Percentiles rank a stretch among this genome's conserved stretches.
These are phyloP conservation scores for Termitomyces sp. DNA, from an alignment of 768 basidiomycete genomes.

Conservation along the genomic window DNA sequence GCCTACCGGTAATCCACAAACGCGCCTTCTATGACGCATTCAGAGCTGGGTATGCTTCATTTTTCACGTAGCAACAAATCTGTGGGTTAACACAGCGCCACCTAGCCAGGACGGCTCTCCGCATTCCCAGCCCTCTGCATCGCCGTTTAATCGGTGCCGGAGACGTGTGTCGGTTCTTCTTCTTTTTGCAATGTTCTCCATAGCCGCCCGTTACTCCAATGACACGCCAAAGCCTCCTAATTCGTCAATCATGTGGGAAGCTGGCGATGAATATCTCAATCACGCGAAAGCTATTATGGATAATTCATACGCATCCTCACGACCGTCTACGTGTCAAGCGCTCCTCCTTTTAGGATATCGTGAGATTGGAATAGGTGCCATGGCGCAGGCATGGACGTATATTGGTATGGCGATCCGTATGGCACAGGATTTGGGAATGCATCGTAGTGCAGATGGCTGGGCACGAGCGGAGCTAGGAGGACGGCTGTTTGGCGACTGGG, in stretches of 20 bases:
- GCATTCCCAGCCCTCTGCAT: conserved; percentile 15
- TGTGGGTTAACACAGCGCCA: conserved; percentile 11
- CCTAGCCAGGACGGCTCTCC: conserved; percentile 15
- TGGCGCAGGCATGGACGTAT: conserved; percentile 85
- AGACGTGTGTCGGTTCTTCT: conserved; percentile 58
- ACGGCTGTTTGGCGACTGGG: conserved; percentile 49
- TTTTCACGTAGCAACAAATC: not conserved
- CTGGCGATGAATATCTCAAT: conserved; percentile 68
- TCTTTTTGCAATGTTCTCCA: conserved; percentile 77
- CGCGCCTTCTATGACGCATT: conserved; percentile 59
- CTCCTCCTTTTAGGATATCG: conserved; percentile 78
- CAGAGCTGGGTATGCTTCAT: conserved; percentile 26
- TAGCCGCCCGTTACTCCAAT: conserved; percentile 68
- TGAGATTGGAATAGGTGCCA: conserved; percentile 84
- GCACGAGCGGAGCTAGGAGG: conserved; percentile 50
- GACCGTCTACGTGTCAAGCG: conserved; percentile 72
- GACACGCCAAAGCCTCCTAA: conserved; percentile 33
- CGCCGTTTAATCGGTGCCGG: conserved; percentile 33
- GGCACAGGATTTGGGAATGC: conserved; percentile 86
- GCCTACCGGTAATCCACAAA: conserved; percentile 75
- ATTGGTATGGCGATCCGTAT: conserved; percentile 88
- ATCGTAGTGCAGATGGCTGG: conserved; percentile 78
- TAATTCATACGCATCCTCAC: conserved; percentile 61
- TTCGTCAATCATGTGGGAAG: conserved; percentile 68
- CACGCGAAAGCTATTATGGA: conserved; percentile 64